Evolutionary conservation across 2,329 filamentous ascomycete species (phyloP), one percentile per base, ranked within the genome.

Genomic region (Fusarium sp.): DNA sequence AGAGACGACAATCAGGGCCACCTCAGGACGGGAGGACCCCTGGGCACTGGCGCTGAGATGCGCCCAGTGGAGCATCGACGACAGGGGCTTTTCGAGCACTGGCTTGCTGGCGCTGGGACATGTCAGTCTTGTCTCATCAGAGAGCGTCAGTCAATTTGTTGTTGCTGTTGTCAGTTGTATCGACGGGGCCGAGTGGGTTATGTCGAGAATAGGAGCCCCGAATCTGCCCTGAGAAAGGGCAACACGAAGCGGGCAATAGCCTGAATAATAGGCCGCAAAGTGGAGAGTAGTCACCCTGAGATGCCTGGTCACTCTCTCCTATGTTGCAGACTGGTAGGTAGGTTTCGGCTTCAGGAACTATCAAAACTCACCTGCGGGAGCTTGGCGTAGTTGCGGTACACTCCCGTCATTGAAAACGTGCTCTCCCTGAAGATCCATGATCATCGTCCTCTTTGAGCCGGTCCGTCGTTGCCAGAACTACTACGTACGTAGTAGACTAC

Each of bases 21-120:
- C 58, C 62, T 68, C 33, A 67, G 57, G 66, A 71, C 70, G 75
- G 75, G 69, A 72, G 63, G 69, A 74, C 73, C 75, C 68, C 73
- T 77, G 75, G 63, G 67, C 49, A 74, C 64, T 77, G 75, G 76
- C 76, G 76, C 67, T 76, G 75, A 60, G 76, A 77, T 78, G 73
- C 75, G 75, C 72, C 73, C 70, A 67, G 76, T 78, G 76, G 76
- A 72, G 70, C 33, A 64, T 38, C 22, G 55, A 66, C 66, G 51
- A 62, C 68, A 60, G 66, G 74, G 74, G 66, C 42, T 33, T 53
- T 59, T 59, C 38, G 27, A 59, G 51, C 63, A 70, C 66, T 63
- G 66, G 66, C 53, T 46, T 70, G 31, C 46, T 49, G 62, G 66
- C 66, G 70, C 67, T 57, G 31, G 69, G 64, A 71, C 62, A 75